Evolutionary conservation across 306 rosid genomes (phyloP), one percentile per base, ranked within the genome.

Genomic region (Dryas alaskensis): DNA sequence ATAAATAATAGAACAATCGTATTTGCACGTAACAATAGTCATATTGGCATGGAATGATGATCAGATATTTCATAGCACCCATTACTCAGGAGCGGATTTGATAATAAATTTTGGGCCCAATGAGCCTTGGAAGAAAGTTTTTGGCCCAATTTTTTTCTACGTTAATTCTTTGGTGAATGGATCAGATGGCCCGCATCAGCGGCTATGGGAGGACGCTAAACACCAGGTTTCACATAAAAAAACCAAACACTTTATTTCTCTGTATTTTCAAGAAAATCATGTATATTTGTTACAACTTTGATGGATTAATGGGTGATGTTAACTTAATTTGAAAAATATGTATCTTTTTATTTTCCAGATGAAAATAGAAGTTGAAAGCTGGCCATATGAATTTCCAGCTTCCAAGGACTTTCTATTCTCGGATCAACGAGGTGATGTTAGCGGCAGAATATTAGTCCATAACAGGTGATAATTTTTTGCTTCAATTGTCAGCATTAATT

Each of bases 111-210:
- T 94, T 74, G 83, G 75, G 69, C 49, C 82, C 4, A 85, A 86
- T 37, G 97, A 94, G 85, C 60, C 92, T 31, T 94, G 98, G 98
- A 94, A 91, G 87, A 94, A 89, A 76, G 95, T 94, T 40, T 88
- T 81, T 65, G 98, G 98, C 46, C 98, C 97, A 1, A 75, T 94
- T 82, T 94, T 89, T 73, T 67, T 91, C 49, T 81, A 91, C 73
- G 75, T 89, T 19, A 94, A 94, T 79, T 85, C 89, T 65, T 19
- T 86, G 13, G 76, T 73, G 54, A 44, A 75, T 13, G 84, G 68
- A 31, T 31, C 37, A 45, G 63, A 46, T 46, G 84, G 83, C 67
- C 86, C 87, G 2, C 74, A 70, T 70, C 53, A 14, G 12, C 83
- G 3, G 10, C 85, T 94, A 4, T 94, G 98, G 98, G 80, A 89